Evolutionary conservation across 2,329 filamentous ascomycete species (phyloP).

Genomic region (Phaeosphaeria sp.): DNA sequence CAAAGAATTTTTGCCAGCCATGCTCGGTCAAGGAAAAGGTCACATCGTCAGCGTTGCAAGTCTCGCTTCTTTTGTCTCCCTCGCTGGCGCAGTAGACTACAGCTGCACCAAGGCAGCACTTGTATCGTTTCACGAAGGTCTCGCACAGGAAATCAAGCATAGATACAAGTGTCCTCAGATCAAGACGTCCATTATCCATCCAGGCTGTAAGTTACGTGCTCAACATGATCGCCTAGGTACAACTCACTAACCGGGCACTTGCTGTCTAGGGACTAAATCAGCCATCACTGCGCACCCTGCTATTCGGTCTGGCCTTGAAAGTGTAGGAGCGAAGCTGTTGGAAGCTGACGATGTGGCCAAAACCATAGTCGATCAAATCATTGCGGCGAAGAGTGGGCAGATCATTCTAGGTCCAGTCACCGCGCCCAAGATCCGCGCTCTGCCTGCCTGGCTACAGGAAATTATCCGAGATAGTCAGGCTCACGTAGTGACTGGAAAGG

Average conservation of each 20-base stretch:
- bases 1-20: constrained; percentile 46
- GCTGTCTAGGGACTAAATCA: constrained; percentile 39
- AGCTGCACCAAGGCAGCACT: constrained; percentile 44
- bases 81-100: constrained; percentile 44
- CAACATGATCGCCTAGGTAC: background rate
- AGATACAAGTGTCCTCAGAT: constrained; percentile 52
- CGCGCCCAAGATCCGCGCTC: constrained; percentile 30
- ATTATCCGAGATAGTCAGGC: constrained; percentile 38
- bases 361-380: constrained; percentile 53
- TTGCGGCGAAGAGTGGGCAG: constrained; percentile 50
- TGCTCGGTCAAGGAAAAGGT: constrained; percentile 45
- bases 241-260: background rate
- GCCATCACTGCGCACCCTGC: constrained; percentile 40
- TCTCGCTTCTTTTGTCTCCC: constrained; percentile 41
- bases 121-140: constrained; percentile 42
- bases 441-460: constrained; percentile 46
- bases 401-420: constrained; percentile 46
- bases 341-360: constrained; percentile 50
- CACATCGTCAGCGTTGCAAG: constrained; percentile 46
- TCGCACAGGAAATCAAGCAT: constrained; percentile 51
- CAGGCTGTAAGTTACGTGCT: constrained; percentile 33
- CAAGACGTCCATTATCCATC: constrained; percentile 53
- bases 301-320: constrained; percentile 40
- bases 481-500: constrained; percentile 33
- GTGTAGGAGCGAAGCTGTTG: constrained; percentile 41